Percentiles rank a stretch among this genome's conserved stretches.
phyloP scores from a whole-genome alignment of 2,329 filamentous ascomycete species.

The Alternaria novae-zelandiae region DNA sequence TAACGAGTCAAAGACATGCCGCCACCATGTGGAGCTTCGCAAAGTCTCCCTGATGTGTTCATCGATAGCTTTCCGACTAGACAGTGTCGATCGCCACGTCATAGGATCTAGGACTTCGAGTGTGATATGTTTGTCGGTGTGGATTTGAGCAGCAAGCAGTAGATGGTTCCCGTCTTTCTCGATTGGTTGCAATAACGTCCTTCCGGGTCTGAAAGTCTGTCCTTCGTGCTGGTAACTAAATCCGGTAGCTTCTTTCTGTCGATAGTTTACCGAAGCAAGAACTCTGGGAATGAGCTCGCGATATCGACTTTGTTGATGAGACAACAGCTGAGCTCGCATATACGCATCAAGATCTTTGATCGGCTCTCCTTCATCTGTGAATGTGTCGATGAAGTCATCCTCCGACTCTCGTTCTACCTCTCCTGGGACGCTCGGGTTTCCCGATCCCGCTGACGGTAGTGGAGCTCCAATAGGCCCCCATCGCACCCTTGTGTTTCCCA shows the following conservation, averaged over 20 bases:
- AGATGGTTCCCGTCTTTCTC: background rate
- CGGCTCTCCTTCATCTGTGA: background rate
- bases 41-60: background rate
- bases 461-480: background rate
- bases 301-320: background rate
- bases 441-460: no score
- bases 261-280: conserved; percentile 9
- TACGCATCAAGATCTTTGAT: background rate
- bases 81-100: conserved; percentile 1
- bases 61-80: background rate
- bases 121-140: conserved; percentile 1
- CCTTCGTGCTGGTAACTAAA: conserved; percentile 8
- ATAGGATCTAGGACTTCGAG: conserved; percentile 13
- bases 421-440: background rate
- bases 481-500: background rate
- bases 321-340: background rate
- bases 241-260: conserved; percentile 4
- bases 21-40: background rate
- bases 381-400: conserved; percentile 4
- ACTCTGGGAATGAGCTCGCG: conserved; percentile 10
- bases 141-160: background rate
- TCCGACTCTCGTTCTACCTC: background rate
- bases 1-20: background rate
- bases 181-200: conserved; percentile 3
- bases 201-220: conserved; percentile 3